Base-by-base conservation (phyloP, 2,329 filamentous ascomycete species). In the Ustulina deusta region DNA sequence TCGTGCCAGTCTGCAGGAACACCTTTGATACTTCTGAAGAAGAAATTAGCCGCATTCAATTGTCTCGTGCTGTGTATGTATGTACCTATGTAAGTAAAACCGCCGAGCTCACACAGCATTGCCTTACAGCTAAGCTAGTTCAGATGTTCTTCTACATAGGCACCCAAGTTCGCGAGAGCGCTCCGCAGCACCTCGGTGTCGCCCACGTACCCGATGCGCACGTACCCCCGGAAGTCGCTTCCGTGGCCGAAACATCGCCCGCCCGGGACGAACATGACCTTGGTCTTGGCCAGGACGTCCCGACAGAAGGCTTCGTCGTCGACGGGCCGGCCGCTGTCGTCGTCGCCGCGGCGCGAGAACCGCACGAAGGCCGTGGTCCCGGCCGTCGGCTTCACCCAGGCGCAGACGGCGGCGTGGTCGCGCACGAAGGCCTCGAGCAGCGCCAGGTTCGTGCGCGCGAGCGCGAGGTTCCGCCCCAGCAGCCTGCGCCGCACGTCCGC, bases 341-440 rank as follows among this genome's bases (percentile, higher is more conserved):
- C 78, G 0, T 86, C 88, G 52, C 86, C 85, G 58, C 85, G 83
- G 58, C 85, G 83, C 61, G 82, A 83, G 71, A 97, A 93, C 73
- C 86, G 88, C 64, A 97, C 81, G 74, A 97, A 92, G 0, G 91
- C 91, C 9, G 91, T 95, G 1, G 93, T 97, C 0, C 93, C 93
- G 0, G 92, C 93, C 5, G 87, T 87, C 1, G 93, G 93, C 78
- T 88, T 91, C 4, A 88, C 83, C 89, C 90, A 93, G 2, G 85
- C 83, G 73, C 87, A 89, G 9, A 85, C 83, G 74, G 86, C 86
- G 36, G 87, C 83, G 74, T 91, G 86, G 48, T 86, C 84, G 22
- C 87, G 81, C 6, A 93, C 82, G 65, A 91, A 93, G 11, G 79
- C 80, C 54, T 90, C 88, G 11, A 93, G 77, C 0, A 91, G 74